Conservation (phyloP, 257 asterid genomes). For the Eustoma russellianum region DNA sequence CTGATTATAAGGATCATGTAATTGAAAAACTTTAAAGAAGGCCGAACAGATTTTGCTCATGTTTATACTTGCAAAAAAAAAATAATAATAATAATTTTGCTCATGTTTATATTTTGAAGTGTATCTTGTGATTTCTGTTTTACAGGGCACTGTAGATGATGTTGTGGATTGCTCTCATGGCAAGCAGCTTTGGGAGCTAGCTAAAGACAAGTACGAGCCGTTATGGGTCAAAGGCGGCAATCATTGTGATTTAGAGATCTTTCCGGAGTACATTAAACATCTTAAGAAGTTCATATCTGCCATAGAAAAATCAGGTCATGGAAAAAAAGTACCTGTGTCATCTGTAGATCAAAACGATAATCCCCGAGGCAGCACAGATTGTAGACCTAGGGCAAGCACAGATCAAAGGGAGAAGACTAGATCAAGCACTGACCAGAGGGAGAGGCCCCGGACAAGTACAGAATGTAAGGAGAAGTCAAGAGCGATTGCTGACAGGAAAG, state of each 20-base stretch:
- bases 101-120: too few species aligned
- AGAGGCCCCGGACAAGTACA: conserved; percentile 48
- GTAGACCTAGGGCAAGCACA: conserved; percentile 65
- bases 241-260: conserved; percentile 93
- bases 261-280: conserved; percentile 83
- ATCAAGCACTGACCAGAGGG: conserved; percentile 66
- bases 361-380: conserved; percentile 57
- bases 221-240: conserved; percentile 89
- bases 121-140: conserved; percentile 2
- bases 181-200: conserved; percentile 82
- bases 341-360: conserved; percentile 37
- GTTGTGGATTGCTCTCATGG: conserved; percentile 92
- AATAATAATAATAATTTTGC: too few species aligned
- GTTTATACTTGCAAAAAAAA: too few species aligned
- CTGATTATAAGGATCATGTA: too few species aligned
- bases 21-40: too few species aligned
- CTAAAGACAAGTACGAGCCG: conserved; percentile 90
- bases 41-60: too few species aligned
- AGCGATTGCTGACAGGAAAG: conserved; percentile 64
- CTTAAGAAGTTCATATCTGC: conserved; percentile 79
- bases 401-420: conserved; percentile 76
- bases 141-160: conserved; percentile 86
- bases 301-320: conserved; percentile 53
- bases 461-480: conserved; percentile 57
- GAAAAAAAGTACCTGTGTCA: conserved; percentile 33